Evolutionary conservation across 2,329 filamentous ascomycete genomes (phyloP).

Genomic region (Aspergillus transmontanensis): DNA sequence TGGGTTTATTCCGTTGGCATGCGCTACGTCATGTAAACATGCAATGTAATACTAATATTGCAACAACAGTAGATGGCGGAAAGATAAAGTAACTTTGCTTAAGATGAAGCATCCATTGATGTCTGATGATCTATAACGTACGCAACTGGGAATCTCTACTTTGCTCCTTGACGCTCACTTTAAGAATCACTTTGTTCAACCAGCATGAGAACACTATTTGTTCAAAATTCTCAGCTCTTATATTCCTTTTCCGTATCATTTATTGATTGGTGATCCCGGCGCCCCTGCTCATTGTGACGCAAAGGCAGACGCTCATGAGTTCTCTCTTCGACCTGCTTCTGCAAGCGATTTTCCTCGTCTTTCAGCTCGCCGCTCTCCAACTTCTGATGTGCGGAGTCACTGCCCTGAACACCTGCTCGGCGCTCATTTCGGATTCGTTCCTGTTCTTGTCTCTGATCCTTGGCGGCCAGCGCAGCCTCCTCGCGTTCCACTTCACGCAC

Average conservation of each 20-base stretch:
- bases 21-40: neutral
- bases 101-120: neutral
- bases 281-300: neutral
- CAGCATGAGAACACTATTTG: neutral
- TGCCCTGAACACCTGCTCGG: slow-evolving; percentile 27
- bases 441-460: slow-evolving; percentile 43
- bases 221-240: neutral
- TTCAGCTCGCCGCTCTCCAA: slow-evolving; percentile 18
- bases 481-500: slow-evolving; percentile 47
- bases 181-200: neutral
- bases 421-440: slow-evolving; percentile 35
- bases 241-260: neutral
- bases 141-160: neutral
- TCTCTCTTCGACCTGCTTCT: slow-evolving; percentile 32
- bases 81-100: neutral
- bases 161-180: neutral
- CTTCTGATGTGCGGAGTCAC: slow-evolving; percentile 14
- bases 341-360: slow-evolving; percentile 25
- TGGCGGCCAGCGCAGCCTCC: slow-evolving; percentile 41
- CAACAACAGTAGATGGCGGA: neutral
- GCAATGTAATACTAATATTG: neutral
- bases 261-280: neutral
- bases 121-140: neutral
- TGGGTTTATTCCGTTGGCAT: neutral
- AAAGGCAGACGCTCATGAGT: slow-evolving; percentile 33